Percentiles rank a stretch among this genome's conserved stretches.
Conservation (phyloP, 352 stramenopile species). For the Aphanomyces astaci region DNA sequence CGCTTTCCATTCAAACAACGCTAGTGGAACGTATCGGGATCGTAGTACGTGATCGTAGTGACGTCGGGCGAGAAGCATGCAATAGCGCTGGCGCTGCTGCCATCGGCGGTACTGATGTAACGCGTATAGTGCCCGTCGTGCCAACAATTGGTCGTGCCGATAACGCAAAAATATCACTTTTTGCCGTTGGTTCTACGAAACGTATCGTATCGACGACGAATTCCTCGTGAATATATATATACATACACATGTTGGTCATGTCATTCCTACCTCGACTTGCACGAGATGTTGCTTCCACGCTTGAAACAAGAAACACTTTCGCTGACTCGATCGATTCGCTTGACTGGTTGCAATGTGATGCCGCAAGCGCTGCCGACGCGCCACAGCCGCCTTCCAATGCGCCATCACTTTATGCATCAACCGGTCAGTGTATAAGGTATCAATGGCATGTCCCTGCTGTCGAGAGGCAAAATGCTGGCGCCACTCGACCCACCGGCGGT, state of each 20-base stretch:
- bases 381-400: neutral
- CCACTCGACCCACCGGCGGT: neutral
- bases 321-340: neutral
- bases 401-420: neutral
- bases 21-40: neutral
- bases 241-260: no score
- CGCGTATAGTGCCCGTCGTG: neutral
- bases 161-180: neutral
- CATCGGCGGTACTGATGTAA: neutral
- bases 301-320: neutral
- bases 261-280: neutral
- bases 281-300: neutral
- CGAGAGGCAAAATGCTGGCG: neutral
- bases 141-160: neutral
- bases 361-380: neutral
- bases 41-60: neutral
- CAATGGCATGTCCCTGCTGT: neutral
- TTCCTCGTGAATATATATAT: no score
- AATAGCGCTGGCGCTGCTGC: slow-evolving; percentile 4
- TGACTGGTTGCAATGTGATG: neutral
- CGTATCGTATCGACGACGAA: neutral
- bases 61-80: neutral
- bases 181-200: neutral
- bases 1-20: neutral
- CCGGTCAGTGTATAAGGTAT: neutral